Conservation (phyloP, 1,284 basidiomycete species). For the Trichosporon faecale region DNA sequence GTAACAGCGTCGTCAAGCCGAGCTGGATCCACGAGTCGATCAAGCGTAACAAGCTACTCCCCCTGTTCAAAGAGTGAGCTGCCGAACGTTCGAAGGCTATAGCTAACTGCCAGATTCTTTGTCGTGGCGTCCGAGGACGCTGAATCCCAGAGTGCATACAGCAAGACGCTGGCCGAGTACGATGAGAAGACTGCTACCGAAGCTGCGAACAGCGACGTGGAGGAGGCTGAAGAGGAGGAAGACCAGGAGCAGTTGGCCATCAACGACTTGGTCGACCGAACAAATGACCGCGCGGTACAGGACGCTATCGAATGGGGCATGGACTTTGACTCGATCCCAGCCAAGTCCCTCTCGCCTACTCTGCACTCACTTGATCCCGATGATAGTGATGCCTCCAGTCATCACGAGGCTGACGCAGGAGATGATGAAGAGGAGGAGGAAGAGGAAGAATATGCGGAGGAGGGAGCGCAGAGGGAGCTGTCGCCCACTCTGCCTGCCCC, state of each 20-base stretch:
- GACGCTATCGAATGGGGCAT: constrained; percentile 33
- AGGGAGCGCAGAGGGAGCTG: constrained; percentile 18
- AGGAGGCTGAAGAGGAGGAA: constrained; percentile 24
- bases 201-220: constrained; percentile 8
- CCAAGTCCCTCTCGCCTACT: background rate
- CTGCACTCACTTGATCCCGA: constrained; percentile 1
- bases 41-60: constrained; percentile 57
- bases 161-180: constrained; percentile 38
- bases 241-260: constrained; percentile 45
- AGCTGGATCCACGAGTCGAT: constrained; percentile 79
- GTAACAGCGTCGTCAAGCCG: constrained; percentile 69
- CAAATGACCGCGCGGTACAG: background rate
- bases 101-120: constrained; percentile 36
- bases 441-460: constrained; percentile 45
- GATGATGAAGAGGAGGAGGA: constrained; percentile 21
- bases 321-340: background rate
- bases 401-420: constrained; percentile 19
- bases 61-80: constrained; percentile 65
- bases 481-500: background rate
- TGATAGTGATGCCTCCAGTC: constrained; percentile 17
- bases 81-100: background rate
- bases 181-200: constrained; percentile 22
- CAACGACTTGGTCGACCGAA: constrained; percentile 26
- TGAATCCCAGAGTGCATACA: constrained; percentile 37
- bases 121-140: constrained; percentile 45